A percentile compares a stretch with the other conserved stretches of the same genome.
Evolutionary conservation across 768 basidiomycete genomes (phyloP).

Genomic region (Lentinula sp.): DNA sequence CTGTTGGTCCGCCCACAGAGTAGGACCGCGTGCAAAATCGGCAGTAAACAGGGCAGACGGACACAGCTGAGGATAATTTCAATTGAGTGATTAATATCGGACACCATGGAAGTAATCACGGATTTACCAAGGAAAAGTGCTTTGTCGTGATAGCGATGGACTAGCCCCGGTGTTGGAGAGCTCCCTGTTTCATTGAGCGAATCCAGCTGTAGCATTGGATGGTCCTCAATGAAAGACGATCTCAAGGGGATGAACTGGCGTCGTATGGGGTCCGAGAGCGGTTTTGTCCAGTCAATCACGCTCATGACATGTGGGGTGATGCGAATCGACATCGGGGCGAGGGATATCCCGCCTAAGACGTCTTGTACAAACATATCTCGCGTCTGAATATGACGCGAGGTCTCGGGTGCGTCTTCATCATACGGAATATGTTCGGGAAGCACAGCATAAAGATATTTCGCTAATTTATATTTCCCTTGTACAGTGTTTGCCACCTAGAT

Average conservation of each 20-base stretch:
- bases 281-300: not conserved
- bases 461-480: constrained; percentile 12
- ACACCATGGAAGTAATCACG: not conserved
- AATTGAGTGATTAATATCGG: not conserved
- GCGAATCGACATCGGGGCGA: not conserved
- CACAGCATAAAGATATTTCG: constrained; percentile 7
- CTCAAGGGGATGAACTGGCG: not conserved
- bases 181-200: not conserved
- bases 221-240: not conserved
- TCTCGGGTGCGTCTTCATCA: not conserved
- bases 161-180: not conserved
- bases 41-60: not conserved
- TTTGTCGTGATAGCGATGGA: not conserved
- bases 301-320: not conserved
- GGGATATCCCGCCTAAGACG: not conserved
- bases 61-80: not conserved
- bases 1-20: not conserved
- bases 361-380: not conserved
- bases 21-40: not conserved
- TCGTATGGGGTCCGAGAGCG: not conserved
- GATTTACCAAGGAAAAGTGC: not conserved
- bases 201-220: not conserved
- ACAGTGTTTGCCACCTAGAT: constrained; percentile 11
- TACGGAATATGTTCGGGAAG: constrained; percentile 3
- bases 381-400: not conserved